Evolutionary conservation across 1,139 yeast genomes (phyloP).

Genomic region (Kodamaea fungicola): DNA sequence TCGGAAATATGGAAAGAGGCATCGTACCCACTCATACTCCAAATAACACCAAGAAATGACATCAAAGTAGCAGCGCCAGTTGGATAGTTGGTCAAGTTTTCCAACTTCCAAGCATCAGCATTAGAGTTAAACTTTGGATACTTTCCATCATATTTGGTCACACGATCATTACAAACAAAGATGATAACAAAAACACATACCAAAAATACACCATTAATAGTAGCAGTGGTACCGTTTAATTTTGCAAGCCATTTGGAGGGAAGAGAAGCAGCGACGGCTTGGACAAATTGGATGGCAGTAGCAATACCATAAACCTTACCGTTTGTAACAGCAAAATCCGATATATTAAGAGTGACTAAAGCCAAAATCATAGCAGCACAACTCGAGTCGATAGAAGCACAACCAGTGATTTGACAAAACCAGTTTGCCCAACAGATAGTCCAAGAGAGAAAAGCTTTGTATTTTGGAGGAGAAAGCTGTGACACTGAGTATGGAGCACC

Average conservation of each 20-base stretch:
- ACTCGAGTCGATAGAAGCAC: conserved; percentile 62
- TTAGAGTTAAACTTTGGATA: conserved; percentile 50
- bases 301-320: conserved; percentile 20
- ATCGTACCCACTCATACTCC: conserved; percentile 78
- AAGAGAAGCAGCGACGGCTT: conserved; percentile 45
- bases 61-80: conserved; percentile 58
- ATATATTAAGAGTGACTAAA: conserved; percentile 31
- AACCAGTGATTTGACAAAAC: conserved; percentile 51
- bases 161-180: conserved; percentile 50
- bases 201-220: conserved; percentile 48
- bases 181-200: conserved; percentile 54
- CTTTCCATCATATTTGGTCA: conserved; percentile 15
- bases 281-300: conserved; percentile 47
- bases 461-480: conserved; percentile 51
- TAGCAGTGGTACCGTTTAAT: conserved; percentile 52
- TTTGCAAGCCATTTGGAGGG: conserved; percentile 56
- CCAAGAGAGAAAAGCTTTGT: conserved; percentile 48
- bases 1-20: conserved; percentile 72
- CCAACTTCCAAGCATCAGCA: conserved; percentile 50
- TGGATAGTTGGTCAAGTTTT: conserved; percentile 66
- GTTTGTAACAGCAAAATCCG: conserved; percentile 13
- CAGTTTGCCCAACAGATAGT: conserved; percentile 28
- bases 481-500: conserved; percentile 49
- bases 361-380: conserved; percentile 61
- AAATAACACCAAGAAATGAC: conserved; percentile 62